These are phyloP conservation scores for Leccinum longicurvipes DNA, from an alignment of 768 basidiomycete species.

Conservation along the genomic window DNA sequence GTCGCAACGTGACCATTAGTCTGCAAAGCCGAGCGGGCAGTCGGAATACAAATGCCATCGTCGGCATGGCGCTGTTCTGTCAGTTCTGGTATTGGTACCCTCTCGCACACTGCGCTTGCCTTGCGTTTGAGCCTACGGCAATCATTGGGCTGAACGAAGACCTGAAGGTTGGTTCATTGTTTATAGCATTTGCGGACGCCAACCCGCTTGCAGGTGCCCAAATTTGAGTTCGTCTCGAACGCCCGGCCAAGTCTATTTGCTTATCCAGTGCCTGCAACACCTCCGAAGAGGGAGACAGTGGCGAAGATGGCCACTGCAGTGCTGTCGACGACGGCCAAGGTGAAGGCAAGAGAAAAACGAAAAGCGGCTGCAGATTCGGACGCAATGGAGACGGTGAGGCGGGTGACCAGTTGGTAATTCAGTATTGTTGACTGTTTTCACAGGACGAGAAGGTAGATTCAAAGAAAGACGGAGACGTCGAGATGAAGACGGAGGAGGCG, in stretches of 20 bases:
- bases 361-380: slow-evolving; percentile 83
- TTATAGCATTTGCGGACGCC: neutral
- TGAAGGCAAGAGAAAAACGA: slow-evolving; percentile 91
- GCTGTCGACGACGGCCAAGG: slow-evolving; percentile 94
- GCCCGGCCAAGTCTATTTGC: slow-evolving; percentile 90
- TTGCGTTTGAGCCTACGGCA: slow-evolving; percentile 94
- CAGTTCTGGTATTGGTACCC: slow-evolving; percentile 99
- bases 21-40: slow-evolving; percentile 92
- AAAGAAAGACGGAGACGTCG: slow-evolving; percentile 62
- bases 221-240: slow-evolving; percentile 89
- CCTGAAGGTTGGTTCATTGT: slow-evolving; percentile 57
- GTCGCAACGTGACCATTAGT: slow-evolving; percentile 92
- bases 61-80: slow-evolving; percentile 97
- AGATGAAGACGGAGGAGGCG: slow-evolving; percentile 73
- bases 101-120: slow-evolving; percentile 84
- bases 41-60: slow-evolving; percentile 89
- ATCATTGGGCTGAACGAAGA: slow-evolving; percentile 89
- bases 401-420: neutral
- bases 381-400: slow-evolving; percentile 75
- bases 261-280: slow-evolving; percentile 82
- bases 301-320: slow-evolving; percentile 94
- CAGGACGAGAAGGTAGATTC: slow-evolving; percentile 55
- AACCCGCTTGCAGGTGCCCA: slow-evolving; percentile 67
- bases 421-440: slow-evolving; percentile 13
- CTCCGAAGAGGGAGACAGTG: slow-evolving; percentile 89